phyloP scores from a whole-genome alignment of 306 rosid species.

The Citrullus amarus region DNA sequence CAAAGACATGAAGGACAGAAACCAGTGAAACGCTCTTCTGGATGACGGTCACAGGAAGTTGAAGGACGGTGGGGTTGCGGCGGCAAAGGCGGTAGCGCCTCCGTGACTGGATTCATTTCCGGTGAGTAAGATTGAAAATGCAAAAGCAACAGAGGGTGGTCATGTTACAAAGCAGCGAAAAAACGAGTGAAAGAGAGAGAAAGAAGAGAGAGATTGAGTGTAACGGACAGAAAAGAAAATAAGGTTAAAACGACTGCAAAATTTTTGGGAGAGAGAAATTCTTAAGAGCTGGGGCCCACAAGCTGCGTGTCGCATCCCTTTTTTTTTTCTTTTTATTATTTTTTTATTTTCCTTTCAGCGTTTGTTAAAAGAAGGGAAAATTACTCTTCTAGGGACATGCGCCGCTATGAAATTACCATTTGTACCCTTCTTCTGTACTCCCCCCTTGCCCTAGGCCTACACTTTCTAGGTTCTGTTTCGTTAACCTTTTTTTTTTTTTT shows the following conservation, averaged over 20 bases:
- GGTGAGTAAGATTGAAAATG: conserved; percentile 11
- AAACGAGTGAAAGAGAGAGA: conserved; percentile 13
- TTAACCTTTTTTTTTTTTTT: background rate
- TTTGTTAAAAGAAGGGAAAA: conserved; percentile 8
- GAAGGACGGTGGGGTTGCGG: conserved; percentile 66
- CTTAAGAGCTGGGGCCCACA: background rate
- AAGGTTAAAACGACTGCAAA: conserved; percentile 1
- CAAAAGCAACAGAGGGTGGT: conserved; percentile 28
- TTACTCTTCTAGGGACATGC: conserved; percentile 4
- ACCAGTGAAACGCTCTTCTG: conserved; percentile 82
- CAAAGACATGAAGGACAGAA: conserved; percentile 99
- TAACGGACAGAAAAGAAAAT: conserved; percentile 48
- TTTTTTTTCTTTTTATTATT: background rate
- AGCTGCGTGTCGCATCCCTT: background rate
- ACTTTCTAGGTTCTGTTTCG: background rate
- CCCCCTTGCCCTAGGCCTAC: background rate
- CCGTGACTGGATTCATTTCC: conserved; percentile 75
- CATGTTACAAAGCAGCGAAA: conserved; percentile 37
- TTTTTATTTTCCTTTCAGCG: background rate
- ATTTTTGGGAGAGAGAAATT: background rate
- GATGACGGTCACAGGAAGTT: conserved; percentile 73
- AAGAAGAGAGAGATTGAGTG: conserved; percentile 24
- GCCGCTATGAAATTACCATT: background rate
- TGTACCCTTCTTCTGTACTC: background rate
- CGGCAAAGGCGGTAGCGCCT: conserved; percentile 36